Evolutionary conservation across 179 eudicot genomes (phyloP), one percentile per base, ranked within the genome.

Genomic region (Carnegiea gigantea): DNA sequence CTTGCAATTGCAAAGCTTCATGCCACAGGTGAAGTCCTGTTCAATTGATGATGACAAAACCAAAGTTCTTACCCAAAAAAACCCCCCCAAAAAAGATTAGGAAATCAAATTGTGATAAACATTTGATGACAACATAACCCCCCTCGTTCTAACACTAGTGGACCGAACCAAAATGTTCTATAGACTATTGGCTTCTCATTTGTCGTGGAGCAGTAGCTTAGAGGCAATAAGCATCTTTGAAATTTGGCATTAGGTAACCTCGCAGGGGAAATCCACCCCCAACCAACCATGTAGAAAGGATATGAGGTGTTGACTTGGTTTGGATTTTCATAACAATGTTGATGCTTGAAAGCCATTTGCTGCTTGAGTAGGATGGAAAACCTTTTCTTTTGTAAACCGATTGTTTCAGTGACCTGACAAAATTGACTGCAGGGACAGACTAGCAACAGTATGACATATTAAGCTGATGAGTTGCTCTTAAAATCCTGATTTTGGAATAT

Each of bases 11-110:
- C 86, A 90, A 62, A 87, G 78, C 80, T 87, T 88, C 75, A 72
- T 85, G 75, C 91, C 90, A 15, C 89, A 87, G 92, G 98, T 92
- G 49, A 82, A 62, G 28, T 26, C 64, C 43, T 60, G 71, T 57
- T 57, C 17, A 65, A 51, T 13, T 51, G 13, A 51, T 1, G 57
- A 28, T 11, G 26, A 68, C 17, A 5, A 36, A 23, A 15, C 23
- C 23, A 65, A 74, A 70, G 17, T 51, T 17, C 17, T 51, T 51
- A 51, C 6, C 44, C 43, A 3, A 6, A 38, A 0, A 40, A 40
- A 2, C 6, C 8, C 6, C 6, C 6, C 6, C 3, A 40, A 40
- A 40, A 40, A 40, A 7, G 8, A 40, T 40, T 0, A 40, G 44
- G 44, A 7, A 33, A 33, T 2, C 36, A 33, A 33, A 40, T 12